These are phyloP conservation scores for Gnaphalium uliginosum DNA, from an alignment of 129 eudicot species.

Conservation along the genomic window DNA sequence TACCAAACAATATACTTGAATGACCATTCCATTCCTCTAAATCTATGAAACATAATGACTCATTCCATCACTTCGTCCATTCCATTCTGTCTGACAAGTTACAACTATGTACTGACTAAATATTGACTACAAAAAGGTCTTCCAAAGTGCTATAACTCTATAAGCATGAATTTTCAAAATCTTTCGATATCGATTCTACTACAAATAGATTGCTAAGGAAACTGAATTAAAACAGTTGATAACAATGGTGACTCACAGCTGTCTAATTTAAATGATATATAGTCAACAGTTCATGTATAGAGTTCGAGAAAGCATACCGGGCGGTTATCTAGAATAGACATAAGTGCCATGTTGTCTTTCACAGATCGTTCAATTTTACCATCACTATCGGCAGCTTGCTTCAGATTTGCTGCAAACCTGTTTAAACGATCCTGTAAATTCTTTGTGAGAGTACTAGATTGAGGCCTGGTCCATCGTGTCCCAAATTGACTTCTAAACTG, in stretches of 20 bases:
- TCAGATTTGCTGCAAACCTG: slow-evolving; percentile 74
- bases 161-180: background rate
- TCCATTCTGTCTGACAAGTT: too few species aligned
- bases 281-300: background rate
- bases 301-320: slow-evolving; percentile 53
- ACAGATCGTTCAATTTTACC: slow-evolving; percentile 80
- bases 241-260: background rate
- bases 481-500: slow-evolving; percentile 91
- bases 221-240: background rate
- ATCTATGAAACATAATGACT: too few species aligned
- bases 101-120: too few species aligned
- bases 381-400: slow-evolving; percentile 94
- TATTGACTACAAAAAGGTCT: background rate
- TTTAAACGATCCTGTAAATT: slow-evolving; percentile 79
- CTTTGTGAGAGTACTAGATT: slow-evolving; percentile 80
- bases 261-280: slow-evolving; percentile 2
- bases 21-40: too few species aligned
- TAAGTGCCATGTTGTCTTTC: slow-evolving; percentile 69
- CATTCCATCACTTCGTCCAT: too few species aligned
- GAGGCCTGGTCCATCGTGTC: slow-evolving; percentile 90
- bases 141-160: background rate
- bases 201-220: slow-evolving; percentile 5
- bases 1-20: too few species aligned
- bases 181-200: background rate
- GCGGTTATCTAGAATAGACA: slow-evolving; percentile 84